Conservation (phyloP, 1,284 basidiomycete genomes). For the Moniliella sp. region DNA sequence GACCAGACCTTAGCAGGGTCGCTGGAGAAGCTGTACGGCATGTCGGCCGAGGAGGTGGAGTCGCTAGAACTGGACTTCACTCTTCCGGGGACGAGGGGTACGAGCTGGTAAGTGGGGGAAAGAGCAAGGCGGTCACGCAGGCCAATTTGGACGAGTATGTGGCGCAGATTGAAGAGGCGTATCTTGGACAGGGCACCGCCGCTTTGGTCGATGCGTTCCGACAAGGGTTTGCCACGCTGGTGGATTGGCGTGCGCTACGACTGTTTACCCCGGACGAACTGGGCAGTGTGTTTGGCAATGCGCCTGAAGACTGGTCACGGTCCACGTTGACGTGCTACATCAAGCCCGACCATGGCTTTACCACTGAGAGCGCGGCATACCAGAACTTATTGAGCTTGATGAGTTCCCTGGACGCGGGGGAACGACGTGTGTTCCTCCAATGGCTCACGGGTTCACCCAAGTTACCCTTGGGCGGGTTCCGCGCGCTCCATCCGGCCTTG, state of each 20-base stretch:
- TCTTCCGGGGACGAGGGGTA: constrained; percentile 72
- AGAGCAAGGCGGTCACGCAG: constrained; percentile 54
- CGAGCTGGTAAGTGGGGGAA: constrained; percentile 64
- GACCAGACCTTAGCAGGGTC: constrained; percentile 68
- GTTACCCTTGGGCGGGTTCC: constrained; percentile 67
- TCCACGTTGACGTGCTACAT: constrained; percentile 65
- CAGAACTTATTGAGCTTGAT: constrained; percentile 68
- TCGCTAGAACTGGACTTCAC: constrained; percentile 86
- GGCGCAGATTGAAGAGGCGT: constrained; percentile 38
- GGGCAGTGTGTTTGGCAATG: constrained; percentile 75
- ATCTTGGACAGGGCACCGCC: constrained; percentile 24
- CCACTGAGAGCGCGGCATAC: constrained; percentile 72
- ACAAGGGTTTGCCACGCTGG: constrained; percentile 46
- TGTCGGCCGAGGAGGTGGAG: constrained; percentile 47
- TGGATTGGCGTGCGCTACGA: constrained; percentile 67
- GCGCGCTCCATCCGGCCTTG: constrained; percentile 71
- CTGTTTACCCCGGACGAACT: constrained; percentile 86
- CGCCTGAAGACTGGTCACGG: constrained; percentile 46
- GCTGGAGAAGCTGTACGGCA: constrained; percentile 49
- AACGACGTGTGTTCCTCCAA: constrained; percentile 70
- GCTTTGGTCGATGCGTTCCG: constrained; percentile 32
- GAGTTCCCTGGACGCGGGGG: constrained; percentile 50
- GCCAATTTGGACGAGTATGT: constrained; percentile 77
- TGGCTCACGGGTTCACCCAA: constrained; percentile 74
- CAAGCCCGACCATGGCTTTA: constrained; percentile 96